Evolutionary conservation across 768 basidiomycete species (phyloP).

Genomic region (Baorangia bicolor): DNA sequence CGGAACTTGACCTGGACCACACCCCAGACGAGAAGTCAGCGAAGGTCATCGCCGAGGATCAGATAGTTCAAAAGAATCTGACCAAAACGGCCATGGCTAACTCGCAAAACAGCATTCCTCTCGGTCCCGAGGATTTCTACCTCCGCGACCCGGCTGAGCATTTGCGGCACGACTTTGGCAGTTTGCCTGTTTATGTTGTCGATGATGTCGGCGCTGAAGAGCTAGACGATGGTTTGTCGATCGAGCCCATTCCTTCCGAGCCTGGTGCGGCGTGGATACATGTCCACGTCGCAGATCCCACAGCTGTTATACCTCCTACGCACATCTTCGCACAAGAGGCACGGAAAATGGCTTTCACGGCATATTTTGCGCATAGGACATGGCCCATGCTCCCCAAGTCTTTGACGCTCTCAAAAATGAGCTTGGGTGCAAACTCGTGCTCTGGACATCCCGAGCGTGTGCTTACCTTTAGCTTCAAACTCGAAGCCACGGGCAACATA

Average conservation of each 20-base stretch:
- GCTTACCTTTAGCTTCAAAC: slow-evolving; percentile 77
- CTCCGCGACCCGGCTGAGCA: slow-evolving; percentile 60
- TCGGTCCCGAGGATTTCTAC: slow-evolving; percentile 67
- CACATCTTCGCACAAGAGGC: slow-evolving; percentile 65
- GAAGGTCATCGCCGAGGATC: slow-evolving; percentile 33
- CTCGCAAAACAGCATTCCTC: slow-evolving; percentile 27
- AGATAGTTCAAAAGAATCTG: slow-evolving; percentile 21
- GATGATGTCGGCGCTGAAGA: slow-evolving; percentile 81
- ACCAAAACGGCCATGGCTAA: slow-evolving; percentile 7
- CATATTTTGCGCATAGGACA: slow-evolving; percentile 65
- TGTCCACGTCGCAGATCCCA: slow-evolving; percentile 92
- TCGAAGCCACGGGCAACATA: slow-evolving; percentile 63
- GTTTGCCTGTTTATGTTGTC: slow-evolving; percentile 79
- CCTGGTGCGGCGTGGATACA: slow-evolving; percentile 76
- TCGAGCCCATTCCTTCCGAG: slow-evolving; percentile 65
- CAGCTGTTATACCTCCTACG: slow-evolving; percentile 67
- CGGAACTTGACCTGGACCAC: slow-evolving; percentile 32
- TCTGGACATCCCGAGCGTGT: slow-evolving; percentile 50
- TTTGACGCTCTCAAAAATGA: slow-evolving; percentile 49
- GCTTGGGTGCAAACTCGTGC: slow-evolving; percentile 40
- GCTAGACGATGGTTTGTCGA: slow-evolving; percentile 89
- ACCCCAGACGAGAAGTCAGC: slow-evolving; percentile 27
- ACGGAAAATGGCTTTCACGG: slow-evolving; percentile 44
- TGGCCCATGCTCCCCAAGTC: slow-evolving; percentile 71
- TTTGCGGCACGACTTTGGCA: slow-evolving; percentile 84